A percentile compares a stretch with the other conserved stretches of the same genome.
These are phyloP conservation scores for Purshia tridentata DNA, from an alignment of 306 rosid genomes.

Conservation along the genomic window DNA sequence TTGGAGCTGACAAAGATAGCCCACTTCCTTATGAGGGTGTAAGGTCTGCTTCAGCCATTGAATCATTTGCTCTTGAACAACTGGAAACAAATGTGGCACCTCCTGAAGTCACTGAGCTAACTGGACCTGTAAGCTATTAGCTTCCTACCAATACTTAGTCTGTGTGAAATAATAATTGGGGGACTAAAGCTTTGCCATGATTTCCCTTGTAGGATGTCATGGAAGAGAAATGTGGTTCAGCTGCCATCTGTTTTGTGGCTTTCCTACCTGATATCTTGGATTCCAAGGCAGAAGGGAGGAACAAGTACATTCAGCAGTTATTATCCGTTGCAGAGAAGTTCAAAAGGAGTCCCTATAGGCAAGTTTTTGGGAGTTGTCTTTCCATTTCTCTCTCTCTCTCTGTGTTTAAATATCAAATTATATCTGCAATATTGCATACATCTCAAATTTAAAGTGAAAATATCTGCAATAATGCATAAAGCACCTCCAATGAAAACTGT, in stretches of 20 bases:
- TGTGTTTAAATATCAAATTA: background rate
- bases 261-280: constrained; percentile 98
- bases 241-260: constrained; percentile 93
- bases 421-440: background rate
- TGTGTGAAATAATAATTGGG: constrained; percentile 2
- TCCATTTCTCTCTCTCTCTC: background rate
- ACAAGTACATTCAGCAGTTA: constrained; percentile 70
- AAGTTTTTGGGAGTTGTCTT: constrained; percentile 25
- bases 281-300: constrained; percentile 96
- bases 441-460: background rate
- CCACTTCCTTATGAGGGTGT: constrained; percentile 92
- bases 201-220: constrained; percentile 57
- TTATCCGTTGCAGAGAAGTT: constrained; percentile 90
- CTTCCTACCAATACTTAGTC: constrained; percentile 15
- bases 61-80: constrained; percentile 84
- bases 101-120: constrained; percentile 89
- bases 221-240: constrained; percentile 94
- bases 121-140: constrained; percentile 58
- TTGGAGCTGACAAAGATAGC: constrained; percentile 92
- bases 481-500: background rate
- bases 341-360: constrained; percentile 90
- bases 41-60: constrained; percentile 79
- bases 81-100: constrained; percentile 84
- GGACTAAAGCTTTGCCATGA: constrained; percentile 10
- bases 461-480: background rate